Evolutionary conservation across 805 yeast genomes (phyloP).

Genomic region (Ogataea nakhonphanomensis): DNA sequence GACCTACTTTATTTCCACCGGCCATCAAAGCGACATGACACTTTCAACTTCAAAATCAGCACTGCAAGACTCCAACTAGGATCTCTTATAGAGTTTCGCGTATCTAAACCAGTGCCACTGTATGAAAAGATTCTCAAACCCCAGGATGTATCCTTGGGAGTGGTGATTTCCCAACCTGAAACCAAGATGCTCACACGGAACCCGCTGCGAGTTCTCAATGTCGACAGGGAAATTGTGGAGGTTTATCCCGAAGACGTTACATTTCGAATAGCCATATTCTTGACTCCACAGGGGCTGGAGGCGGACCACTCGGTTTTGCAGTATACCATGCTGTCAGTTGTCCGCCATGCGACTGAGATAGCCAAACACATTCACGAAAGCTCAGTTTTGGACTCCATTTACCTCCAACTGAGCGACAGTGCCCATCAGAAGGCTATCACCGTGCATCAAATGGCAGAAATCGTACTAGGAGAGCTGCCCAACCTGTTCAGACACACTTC

Average conservation of each 20-base stretch:
- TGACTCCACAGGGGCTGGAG: neutral
- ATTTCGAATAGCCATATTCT: constrained; percentile 15
- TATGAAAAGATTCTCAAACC: no score
- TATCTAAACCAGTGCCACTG: no score
- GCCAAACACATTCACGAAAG: neutral
- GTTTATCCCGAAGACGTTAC: constrained; percentile 47
- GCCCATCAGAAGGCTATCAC: constrained; percentile 6
- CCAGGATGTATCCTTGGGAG: neutral
- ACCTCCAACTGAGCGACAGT: neutral
- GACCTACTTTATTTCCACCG: neutral
- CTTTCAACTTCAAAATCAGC: constrained; percentile 3
- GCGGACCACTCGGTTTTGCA: neutral
- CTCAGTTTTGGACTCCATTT: constrained; percentile 2
- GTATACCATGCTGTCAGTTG: constrained; percentile 2
- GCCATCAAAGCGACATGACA: neutral
- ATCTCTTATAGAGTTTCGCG: constrained; percentile 1
- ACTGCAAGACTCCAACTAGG: neutral
- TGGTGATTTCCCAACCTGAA: constrained; percentile 2
- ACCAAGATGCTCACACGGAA: constrained; percentile 1
- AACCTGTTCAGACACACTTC: constrained; percentile 5
- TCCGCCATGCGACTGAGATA: neutral
- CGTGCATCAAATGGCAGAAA: constrained; percentile 9
- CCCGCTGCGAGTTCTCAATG: constrained; percentile 10
- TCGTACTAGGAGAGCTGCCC: constrained; percentile 1
- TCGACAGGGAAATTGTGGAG: constrained; percentile 48